Evolutionary conservation across 1,139 yeast genomes (phyloP), one percentile per base, ranked within the genome.

Genomic region (Kodamaea sp.): DNA sequence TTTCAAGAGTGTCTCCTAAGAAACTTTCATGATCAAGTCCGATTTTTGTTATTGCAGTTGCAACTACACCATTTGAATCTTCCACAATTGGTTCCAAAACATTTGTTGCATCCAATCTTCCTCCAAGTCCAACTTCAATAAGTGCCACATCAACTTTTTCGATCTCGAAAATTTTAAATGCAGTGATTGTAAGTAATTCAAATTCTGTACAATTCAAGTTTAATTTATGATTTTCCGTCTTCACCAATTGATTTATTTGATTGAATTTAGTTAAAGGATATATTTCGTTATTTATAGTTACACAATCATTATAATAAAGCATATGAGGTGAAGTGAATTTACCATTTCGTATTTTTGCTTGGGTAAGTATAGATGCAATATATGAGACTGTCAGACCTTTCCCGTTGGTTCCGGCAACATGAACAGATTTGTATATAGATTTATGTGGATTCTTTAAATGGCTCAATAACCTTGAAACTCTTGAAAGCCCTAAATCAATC

Each of bases 341-440:
- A 0, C 97, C 97, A 44, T 81, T 78, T 25, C 63, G 59, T 29
- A 78, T 62, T 6, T 67, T 61, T 26, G 79, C 68, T 31, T 67
- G 53, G 6, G 77, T 65, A 12, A 87, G 62, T 7, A 84, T 70
- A 22, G 88, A 76, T 3, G 89, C 72, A 7, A 89, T 48, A 55
- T 87, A 88, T 0, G 96, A 81, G 43, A 94, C 79, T 0, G 89
- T 87, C 0, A 96, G 87, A 0, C 97, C 97, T 55, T 90, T 90
- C 0, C 97, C 97, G 55, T 90, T 90, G 5, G 97, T 90, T 0
- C 97, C 97, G 0, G 96, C 96, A 8, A 90, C 73, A 56, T 90
- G 97, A 6, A 90, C 65, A 1, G 89, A 78, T 46, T 78, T 76
- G 57, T 78, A 78, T 2, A 62, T 46, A 26, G 46, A 50, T 11